These are phyloP conservation scores for Camellia lanceoleosa DNA, from an alignment of 148 eudicot genomes.

Conservation along the genomic window DNA sequence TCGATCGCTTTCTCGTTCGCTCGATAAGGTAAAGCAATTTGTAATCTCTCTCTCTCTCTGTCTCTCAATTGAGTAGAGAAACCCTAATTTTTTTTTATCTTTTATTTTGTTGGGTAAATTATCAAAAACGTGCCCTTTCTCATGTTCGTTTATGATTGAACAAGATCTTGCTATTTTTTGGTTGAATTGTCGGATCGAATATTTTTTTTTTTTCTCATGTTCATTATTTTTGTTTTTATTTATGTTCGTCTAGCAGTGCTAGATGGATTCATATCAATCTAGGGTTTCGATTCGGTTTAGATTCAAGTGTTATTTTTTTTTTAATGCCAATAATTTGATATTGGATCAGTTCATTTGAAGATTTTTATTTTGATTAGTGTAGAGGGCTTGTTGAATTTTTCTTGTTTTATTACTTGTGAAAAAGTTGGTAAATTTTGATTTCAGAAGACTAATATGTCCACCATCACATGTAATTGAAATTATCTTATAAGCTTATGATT, in stretches of 20 bases:
- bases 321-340: not conserved
- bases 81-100: not conserved
- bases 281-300: not conserved
- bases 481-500: not conserved
- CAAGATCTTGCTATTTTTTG: not conserved
- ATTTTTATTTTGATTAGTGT: not conserved
- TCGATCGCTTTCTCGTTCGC: not conserved
- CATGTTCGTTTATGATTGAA: not conserved
- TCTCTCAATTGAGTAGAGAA: not conserved
- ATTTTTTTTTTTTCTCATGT: not conserved
- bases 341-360: not conserved
- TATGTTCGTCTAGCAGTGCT: too few relatives aligned
- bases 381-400: not conserved
- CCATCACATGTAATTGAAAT: not conserved
- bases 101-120: not conserved
- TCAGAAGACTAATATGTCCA: not conserved
- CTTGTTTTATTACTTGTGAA: not conserved
- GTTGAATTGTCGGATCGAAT: not conserved
- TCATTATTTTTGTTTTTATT: not conserved
- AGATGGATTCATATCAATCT: not conserved
- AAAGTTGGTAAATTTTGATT: not conserved
- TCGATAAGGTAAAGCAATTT: not conserved
- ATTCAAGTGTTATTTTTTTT: not conserved
- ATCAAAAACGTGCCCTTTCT: not conserved
- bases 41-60: not conserved